Evolutionary conservation across 257 asterid genomes (phyloP), one percentile per base, ranked within the genome.

Genomic region (Cordia subcordata): DNA sequence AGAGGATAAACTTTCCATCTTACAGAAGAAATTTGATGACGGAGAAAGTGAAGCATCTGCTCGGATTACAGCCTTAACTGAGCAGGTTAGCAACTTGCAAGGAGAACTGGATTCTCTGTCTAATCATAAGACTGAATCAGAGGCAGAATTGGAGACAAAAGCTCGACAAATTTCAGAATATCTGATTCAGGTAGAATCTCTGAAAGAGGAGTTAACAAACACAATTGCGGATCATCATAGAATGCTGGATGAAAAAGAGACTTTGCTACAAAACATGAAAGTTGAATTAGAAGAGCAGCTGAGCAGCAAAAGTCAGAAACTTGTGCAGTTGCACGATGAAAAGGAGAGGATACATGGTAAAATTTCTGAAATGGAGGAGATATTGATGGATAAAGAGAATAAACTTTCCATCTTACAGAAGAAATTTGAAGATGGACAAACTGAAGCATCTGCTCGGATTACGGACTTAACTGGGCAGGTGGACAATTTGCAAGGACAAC

Each of bases 111-210:
- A 42, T n/a, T 72, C 84, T 51, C 66, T 81, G 49, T 68, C 49
- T 49, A 66, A 68, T 64, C 84, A 78, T 63, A 86, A 72, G 60
- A 74, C 65, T 35, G 77, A 78, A 57, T 76, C 64, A 52, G 96
- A 82, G 66, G 45, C 35, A 12, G 57, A 58, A 19, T 69, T 76
- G 35, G 82, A 70, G 56, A 65, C 60, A 68, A 81, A 74, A 53
- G 56, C 59, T 55, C 61, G 57, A 49, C 87, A 82, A 68, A 76
- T 80, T 53, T 69, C 84, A n/a, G 85, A 74, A 40, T 63, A 68
- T 61, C 71, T 61, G 39, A 17, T 53, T 55, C 77, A 75, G 75
- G 62, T 81, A 42, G 83, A 75, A 64, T 68, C 62, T 33, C 68
- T 83, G 55, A 80, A 73, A 64, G 87, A 62, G 68, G 87, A 82